A percentile compares a stretch with the other conserved stretches of the same genome.
These are phyloP conservation scores for Neofusicoccum sp. DNA, from an alignment of 2,329 filamentous ascomycete genomes.

Conservation along the genomic window DNA sequence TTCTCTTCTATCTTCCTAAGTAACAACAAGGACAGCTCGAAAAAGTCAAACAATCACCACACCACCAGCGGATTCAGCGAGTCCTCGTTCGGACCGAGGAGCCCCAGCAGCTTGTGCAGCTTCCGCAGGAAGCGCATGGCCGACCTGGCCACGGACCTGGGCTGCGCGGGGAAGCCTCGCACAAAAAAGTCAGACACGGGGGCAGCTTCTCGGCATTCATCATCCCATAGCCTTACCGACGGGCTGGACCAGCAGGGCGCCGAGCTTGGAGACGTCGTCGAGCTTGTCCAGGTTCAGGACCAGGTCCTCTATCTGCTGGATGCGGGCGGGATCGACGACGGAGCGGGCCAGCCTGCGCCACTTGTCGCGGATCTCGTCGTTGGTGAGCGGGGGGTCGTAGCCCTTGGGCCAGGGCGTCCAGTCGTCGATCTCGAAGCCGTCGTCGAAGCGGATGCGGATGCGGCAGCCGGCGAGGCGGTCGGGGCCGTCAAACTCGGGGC, in stretches of 20 bases:
- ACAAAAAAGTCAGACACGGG: too few species aligned
- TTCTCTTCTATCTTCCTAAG: too few species aligned
- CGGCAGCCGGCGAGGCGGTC: background rate
- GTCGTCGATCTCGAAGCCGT: constrained; percentile 26
- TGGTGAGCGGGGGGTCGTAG: constrained; percentile 36
- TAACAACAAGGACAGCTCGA: too few species aligned
- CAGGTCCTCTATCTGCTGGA: constrained; percentile 34
- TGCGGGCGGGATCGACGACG: constrained; percentile 34
- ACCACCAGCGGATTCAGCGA: too few species aligned
- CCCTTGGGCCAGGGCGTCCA: constrained; percentile 33
- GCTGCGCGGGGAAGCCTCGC: background rate
- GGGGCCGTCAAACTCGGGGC: constrained; percentile 15
- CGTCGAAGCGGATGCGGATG: constrained; percentile 30
- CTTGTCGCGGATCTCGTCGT: constrained; percentile 43
- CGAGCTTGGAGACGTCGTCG: constrained; percentile 26
- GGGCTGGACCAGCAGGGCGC: constrained; percentile 2
- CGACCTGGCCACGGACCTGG: constrained; percentile 50
- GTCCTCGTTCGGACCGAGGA: too few species aligned
- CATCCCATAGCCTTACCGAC: constrained; percentile 10
- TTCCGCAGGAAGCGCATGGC: too few species aligned
- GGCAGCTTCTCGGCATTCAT: background rate
- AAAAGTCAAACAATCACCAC: too few species aligned
- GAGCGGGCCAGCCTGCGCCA: constrained; percentile 35
- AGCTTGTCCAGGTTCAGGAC: constrained; percentile 34
- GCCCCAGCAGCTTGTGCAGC: too few species aligned